A percentile compares a stretch with the other conserved stretches of the same genome.
These are phyloP conservation scores for Pythium brachiatum DNA, from an alignment of 352 stramenopile species.

Conservation along the genomic window DNA sequence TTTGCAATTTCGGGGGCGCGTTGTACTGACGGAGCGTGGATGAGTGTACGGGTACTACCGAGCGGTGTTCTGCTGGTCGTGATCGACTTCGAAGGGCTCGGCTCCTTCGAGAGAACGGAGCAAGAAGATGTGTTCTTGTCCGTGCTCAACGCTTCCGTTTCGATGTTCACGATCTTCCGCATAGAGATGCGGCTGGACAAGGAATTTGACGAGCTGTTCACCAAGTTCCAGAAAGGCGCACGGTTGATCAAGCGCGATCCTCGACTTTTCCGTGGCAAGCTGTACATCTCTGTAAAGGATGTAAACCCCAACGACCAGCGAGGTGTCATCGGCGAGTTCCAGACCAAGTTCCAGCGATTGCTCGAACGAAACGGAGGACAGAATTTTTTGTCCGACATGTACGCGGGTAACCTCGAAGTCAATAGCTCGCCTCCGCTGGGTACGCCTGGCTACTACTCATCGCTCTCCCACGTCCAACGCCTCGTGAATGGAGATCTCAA, in stretches of 20 bases:
- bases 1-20: constrained; percentile 65
- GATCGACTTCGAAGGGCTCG: constrained; percentile 75
- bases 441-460: constrained; percentile 62
- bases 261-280: constrained; percentile 47
- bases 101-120: constrained; percentile 68
- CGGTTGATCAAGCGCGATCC: constrained; percentile 60
- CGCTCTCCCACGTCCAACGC: constrained; percentile 38
- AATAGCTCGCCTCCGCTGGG: constrained; percentile 70
- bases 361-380: constrained; percentile 51
- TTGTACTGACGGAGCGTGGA: constrained; percentile 69
- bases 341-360: constrained; percentile 46
- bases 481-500: constrained; percentile 32
- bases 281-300: constrained; percentile 77
- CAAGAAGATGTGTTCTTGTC: constrained; percentile 78
- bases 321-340: constrained; percentile 49
- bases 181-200: constrained; percentile 81
- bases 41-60: constrained; percentile 44
- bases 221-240: constrained; percentile 63
- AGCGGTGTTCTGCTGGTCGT: constrained; percentile 54
- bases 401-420: constrained; percentile 50
- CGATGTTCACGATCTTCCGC: constrained; percentile 71
- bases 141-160: constrained; percentile 67
- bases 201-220: constrained; percentile 67
- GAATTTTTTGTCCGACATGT: constrained; percentile 70
- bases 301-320: constrained; percentile 64